Evolutionary conservation across 2,329 filamentous ascomycete species (phyloP).

Genomic region (Curvularia lunata): DNA sequence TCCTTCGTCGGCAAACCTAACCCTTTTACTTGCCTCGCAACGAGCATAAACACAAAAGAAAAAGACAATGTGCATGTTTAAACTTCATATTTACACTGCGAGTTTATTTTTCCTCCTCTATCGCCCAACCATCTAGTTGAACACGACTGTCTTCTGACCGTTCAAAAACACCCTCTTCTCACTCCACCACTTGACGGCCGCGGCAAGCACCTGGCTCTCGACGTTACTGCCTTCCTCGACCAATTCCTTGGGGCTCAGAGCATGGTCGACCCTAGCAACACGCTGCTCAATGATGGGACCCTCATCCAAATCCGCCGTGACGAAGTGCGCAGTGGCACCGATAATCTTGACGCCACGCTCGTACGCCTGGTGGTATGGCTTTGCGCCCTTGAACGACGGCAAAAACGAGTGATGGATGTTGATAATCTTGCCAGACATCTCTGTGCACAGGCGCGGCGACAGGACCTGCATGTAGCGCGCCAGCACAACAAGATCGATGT

Average conservation of each 20-base stretch:
- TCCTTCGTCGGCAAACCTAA: background rate
- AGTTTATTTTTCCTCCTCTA: background rate
- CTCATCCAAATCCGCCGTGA: slow-evolving; percentile 83
- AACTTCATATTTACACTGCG: background rate
- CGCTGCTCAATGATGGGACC: slow-evolving; percentile 89
- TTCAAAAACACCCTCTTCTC: slow-evolving; percentile 81
- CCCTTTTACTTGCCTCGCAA: background rate
- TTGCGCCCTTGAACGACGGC: slow-evolving; percentile 86
- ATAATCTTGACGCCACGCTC: slow-evolving; percentile 89
- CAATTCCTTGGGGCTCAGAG: slow-evolving; percentile 75
- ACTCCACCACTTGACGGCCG: slow-evolving; percentile 83
- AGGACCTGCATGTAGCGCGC: slow-evolving; percentile 90
- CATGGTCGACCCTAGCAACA: slow-evolving; percentile 77
- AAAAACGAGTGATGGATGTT: slow-evolving; percentile 91
- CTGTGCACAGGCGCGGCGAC: slow-evolving; percentile 73
- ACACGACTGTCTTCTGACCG: slow-evolving; percentile 80
- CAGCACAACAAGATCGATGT: slow-evolving; percentile 79
- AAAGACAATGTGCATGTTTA: background rate
- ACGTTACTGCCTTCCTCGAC: slow-evolving; percentile 83
- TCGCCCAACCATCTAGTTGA: slow-evolving; percentile 54
- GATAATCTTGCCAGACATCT: slow-evolving; percentile 86
- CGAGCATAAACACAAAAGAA: background rate
- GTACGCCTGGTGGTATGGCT: slow-evolving; percentile 87
- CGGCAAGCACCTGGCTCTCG: slow-evolving; percentile 80
- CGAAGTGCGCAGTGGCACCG: slow-evolving; percentile 84